phyloP scores from a whole-genome alignment of 2,329 filamentous ascomycete genomes.

The Diaporthe citrichinensis region DNA sequence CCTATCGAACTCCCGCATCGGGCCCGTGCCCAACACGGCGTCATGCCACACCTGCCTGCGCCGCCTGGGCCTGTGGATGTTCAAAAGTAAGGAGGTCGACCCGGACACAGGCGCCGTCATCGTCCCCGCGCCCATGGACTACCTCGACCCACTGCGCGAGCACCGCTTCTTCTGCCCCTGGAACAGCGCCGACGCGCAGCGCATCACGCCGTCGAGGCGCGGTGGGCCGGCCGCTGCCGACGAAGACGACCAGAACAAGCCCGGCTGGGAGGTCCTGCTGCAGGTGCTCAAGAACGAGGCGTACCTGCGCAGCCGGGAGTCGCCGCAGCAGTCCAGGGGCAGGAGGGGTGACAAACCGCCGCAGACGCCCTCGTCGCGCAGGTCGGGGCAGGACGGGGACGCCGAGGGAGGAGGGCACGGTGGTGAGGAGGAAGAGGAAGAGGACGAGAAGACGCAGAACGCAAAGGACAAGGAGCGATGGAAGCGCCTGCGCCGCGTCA shows the following conservation, averaged over 20 bases:
- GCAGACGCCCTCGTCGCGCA: conserved; percentile 40
- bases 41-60: conserved; percentile 90
- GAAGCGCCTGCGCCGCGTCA: conserved; percentile 78
- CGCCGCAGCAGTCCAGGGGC: conserved; percentile 42
- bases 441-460: conserved; percentile 62
- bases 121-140: conserved; percentile 73
- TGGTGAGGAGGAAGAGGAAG: conserved; percentile 61
- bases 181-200: conserved; percentile 76
- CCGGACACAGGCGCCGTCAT: conserved; percentile 64
- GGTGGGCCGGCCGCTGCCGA: conserved; percentile 47
- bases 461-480: conserved; percentile 80
- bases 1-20: conserved; percentile 66
- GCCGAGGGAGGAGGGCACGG: conserved; percentile 44
- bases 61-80: conserved; percentile 94
- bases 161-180: conserved; percentile 90
- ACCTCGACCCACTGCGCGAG: conserved; percentile 78
- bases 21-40: conserved; percentile 79
- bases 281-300: conserved; percentile 72
- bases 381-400: neutral
- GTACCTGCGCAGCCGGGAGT: conserved; percentile 60
- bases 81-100: conserved; percentile 80
- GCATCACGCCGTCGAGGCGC: conserved; percentile 51
- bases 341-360: conserved; percentile 44
- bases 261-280: conserved; percentile 70
- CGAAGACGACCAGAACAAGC: conserved; percentile 53